Percentiles rank a stretch among this genome's conserved stretches.
These are phyloP conservation scores for Protomyces lactucae-debilis DNA, from an alignment of 1,139 yeast genomes.

Conservation along the genomic window DNA sequence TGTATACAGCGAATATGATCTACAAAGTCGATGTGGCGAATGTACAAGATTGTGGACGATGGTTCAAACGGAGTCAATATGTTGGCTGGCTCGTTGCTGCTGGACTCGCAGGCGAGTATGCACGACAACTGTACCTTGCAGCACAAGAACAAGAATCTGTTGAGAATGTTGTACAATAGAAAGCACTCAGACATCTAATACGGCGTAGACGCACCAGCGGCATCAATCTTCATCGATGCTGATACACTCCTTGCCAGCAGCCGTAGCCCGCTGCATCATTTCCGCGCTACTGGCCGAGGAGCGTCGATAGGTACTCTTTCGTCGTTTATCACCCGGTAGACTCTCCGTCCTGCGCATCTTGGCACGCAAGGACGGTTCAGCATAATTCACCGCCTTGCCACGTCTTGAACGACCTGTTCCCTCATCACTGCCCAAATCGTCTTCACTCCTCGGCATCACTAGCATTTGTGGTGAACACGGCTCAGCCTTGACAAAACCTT, in stretches of 20 bases:
- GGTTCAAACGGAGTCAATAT: slow-evolving; percentile 19
- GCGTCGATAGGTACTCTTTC: slow-evolving; percentile 15
- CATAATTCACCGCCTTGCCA: slow-evolving; percentile 58
- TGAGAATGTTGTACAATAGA: neutral
- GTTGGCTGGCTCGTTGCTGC: slow-evolving; percentile 23
- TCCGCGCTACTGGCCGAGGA: slow-evolving; percentile 1
- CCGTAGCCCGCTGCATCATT: neutral
- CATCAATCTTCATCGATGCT: slow-evolving; percentile 14
- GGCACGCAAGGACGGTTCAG: slow-evolving; percentile 60
- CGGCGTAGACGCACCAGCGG: neutral
- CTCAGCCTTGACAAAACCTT: slow-evolving; percentile 12
- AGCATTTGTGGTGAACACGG: slow-evolving; percentile 7
- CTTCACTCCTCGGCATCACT: neutral
- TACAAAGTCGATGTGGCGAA: slow-evolving; percentile 7
- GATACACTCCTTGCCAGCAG: slow-evolving; percentile 4
- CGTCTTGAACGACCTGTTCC: slow-evolving; percentile 37
- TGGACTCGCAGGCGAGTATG: slow-evolving; percentile 11
- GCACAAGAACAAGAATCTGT: neutral
- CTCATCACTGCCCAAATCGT: neutral
- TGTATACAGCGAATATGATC: slow-evolving; percentile 16
- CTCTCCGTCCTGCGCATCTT: slow-evolving; percentile 69
- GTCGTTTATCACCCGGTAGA: slow-evolving; percentile 26
- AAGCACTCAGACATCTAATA: neutral
- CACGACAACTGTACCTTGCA: neutral
- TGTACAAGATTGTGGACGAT: slow-evolving; percentile 12